Conservation (phyloP, 2,329 filamentous ascomycete species). For the Didymosphaeria variabile region DNA sequence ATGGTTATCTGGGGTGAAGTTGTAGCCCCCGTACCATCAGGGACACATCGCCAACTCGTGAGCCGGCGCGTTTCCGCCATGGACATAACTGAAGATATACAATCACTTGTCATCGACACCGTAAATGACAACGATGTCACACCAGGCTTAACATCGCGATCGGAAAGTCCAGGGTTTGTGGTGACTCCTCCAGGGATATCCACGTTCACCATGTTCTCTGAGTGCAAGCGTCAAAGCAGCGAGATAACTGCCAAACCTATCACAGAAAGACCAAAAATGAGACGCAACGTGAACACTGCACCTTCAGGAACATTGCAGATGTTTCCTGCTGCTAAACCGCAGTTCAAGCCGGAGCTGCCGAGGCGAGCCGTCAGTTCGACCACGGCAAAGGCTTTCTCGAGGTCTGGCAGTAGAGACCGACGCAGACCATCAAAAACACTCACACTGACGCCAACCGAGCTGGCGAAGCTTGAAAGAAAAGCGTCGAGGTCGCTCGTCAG, state of each 20-base stretch:
- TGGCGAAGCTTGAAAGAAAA: constrained; percentile 12
- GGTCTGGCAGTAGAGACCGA: constrained; percentile 12
- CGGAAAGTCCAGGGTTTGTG: constrained; percentile 9
- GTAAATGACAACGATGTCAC: constrained; percentile 19
- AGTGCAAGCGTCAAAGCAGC: constrained; percentile 18
- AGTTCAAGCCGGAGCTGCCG: constrained; percentile 27
- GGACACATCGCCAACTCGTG: constrained; percentile 1
- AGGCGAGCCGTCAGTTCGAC: constrained; percentile 41
- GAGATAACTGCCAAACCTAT: constrained; percentile 6
- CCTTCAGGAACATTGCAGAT: constrained; percentile 27
- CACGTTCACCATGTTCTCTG: constrained; percentile 3
- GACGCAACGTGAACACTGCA: constrained; percentile 32
- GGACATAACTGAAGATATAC: constrained; percentile 19
- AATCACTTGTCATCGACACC: constrained; percentile 23
- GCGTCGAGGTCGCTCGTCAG: constrained; percentile 20
- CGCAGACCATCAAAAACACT: constrained; percentile 16
- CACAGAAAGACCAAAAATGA: constrained; percentile 22
- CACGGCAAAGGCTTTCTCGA: constrained; percentile 16
- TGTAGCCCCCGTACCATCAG: constrained; percentile 10
- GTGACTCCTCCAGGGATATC: constrained; percentile 9
- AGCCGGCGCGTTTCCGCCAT: constrained; percentile 7
- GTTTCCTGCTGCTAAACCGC: constrained; percentile 5
- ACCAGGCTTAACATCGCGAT: constrained; percentile 2
- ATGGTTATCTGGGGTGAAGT: constrained; percentile 19
- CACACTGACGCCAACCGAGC: constrained; percentile 12